These are phyloP conservation scores for Neurospora sp. DNA, from an alignment of 495 filamentous ascomycete species.

Conservation along the genomic window DNA sequence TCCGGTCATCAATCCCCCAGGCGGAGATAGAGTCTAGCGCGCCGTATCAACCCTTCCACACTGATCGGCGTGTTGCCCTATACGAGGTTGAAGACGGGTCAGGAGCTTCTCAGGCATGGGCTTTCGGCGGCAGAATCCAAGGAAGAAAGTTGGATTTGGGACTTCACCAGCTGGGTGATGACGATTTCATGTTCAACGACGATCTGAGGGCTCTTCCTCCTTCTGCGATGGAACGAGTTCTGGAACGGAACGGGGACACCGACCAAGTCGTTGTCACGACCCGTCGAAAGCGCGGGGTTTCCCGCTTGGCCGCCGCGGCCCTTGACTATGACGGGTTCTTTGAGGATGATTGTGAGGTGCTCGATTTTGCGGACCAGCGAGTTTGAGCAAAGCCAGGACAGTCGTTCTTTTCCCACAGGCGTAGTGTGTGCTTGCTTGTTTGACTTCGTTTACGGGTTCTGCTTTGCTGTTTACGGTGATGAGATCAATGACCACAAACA, in stretches of 20 bases:
- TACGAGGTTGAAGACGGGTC: slow-evolving; percentile 42
- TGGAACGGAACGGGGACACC: slow-evolving; percentile 54
- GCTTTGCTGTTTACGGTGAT: slow-evolving; percentile 1
- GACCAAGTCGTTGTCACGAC: slow-evolving; percentile 72
- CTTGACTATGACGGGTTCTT: slow-evolving; percentile 73
- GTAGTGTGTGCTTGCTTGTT: not conserved
- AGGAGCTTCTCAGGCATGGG: slow-evolving; percentile 41
- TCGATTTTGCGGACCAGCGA: slow-evolving; percentile 82
- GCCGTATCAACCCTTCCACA: slow-evolving; percentile 85
- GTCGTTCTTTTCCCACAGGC: slow-evolving; percentile 4
- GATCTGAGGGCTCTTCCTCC: slow-evolving; percentile 42
- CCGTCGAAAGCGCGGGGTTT: slow-evolving; percentile 51
- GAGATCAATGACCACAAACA: not conserved
- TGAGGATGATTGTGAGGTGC: slow-evolving; percentile 85
- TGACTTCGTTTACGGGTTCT: not conserved
- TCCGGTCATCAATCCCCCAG: slow-evolving; percentile 57
- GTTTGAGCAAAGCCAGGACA: slow-evolving; percentile 40
- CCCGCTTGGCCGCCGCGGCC: slow-evolving; percentile 27
- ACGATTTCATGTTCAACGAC: slow-evolving; percentile 41
- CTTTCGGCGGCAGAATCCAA: slow-evolving; percentile 56
- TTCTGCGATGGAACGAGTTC: slow-evolving; percentile 46
- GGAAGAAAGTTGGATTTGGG: slow-evolving; percentile 54
- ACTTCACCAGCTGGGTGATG: slow-evolving; percentile 37
- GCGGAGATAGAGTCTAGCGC: slow-evolving; percentile 90
- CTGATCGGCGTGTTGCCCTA: slow-evolving; percentile 65